A percentile compares a stretch with the other conserved stretches of the same genome.
Conservation (phyloP, 2,329 filamentous ascomycete species). For the Grosmannia penicillata region DNA sequence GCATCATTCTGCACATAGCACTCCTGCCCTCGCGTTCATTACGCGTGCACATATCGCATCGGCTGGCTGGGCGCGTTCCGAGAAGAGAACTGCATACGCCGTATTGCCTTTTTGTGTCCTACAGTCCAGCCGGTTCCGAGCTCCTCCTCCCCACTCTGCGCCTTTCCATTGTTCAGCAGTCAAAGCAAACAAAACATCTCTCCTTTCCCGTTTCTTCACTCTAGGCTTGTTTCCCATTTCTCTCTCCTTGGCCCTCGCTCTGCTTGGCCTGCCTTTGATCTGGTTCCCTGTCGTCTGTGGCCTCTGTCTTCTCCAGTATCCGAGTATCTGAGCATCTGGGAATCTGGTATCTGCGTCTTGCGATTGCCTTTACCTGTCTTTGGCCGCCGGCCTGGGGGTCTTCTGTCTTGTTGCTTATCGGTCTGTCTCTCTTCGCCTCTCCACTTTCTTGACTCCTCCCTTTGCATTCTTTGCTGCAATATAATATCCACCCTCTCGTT, state of each 20-base stretch:
- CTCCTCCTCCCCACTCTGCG: not conserved
- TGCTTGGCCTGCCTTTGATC: not conserved
- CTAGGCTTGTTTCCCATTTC: too few relatives aligned
- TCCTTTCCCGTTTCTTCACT: too few relatives aligned
- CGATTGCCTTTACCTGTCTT: too few relatives aligned
- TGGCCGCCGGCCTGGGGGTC: too few relatives aligned
- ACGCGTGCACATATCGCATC: too few relatives aligned
- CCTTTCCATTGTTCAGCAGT: constrained; percentile 1
- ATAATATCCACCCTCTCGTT: not conserved
- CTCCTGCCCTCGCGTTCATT: too few relatives aligned
- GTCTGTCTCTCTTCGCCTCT: not conserved
- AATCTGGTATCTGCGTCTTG: too few relatives aligned
- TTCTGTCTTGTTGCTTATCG: not conserved
- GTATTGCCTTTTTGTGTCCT: not conserved
- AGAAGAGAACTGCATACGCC: not conserved
- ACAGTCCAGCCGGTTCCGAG: not conserved
- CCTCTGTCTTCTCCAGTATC: not conserved
- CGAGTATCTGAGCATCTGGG: too few relatives aligned
- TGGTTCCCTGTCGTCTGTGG: not conserved
- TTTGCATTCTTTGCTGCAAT: not conserved
- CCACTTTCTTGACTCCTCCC: not conserved
- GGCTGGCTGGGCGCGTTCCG: too few relatives aligned
- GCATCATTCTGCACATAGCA: too few relatives aligned
- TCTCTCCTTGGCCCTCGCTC: not conserved
- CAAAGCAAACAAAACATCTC: not conserved